Conservation (phyloP, 2,329 filamentous ascomycete genomes). For the Aspergillus ochraceoroseus region DNA sequence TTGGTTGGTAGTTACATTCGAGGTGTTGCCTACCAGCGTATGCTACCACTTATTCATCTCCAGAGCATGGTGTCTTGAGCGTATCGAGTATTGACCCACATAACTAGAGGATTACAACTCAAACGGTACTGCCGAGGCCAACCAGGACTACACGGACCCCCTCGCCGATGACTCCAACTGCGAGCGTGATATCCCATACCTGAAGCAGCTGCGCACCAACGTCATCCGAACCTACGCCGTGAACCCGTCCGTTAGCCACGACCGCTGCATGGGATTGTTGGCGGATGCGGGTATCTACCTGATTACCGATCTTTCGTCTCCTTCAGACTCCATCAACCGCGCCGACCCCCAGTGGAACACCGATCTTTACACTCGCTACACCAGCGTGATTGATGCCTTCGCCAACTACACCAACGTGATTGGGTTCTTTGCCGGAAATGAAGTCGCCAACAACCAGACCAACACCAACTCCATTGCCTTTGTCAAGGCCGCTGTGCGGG, state of each 20-base stretch:
- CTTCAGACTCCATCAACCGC: slow-evolving; percentile 77
- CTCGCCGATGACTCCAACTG: slow-evolving; percentile 67
- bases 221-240: slow-evolving; percentile 93
- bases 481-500: slow-evolving; percentile 95
- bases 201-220: slow-evolving; percentile 78
- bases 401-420: slow-evolving; percentile 82
- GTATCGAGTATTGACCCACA: too few species aligned
- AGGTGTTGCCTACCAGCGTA: slow-evolving; percentile 87
- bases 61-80: too few species aligned
- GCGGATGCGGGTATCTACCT: slow-evolving; percentile 89
- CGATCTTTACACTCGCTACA: slow-evolving; percentile 74
- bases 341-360: slow-evolving; percentile 73
- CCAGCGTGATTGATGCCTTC: slow-evolving; percentile 73
- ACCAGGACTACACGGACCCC: slow-evolving; percentile 68
- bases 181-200: slow-evolving; percentile 77
- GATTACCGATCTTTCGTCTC: slow-evolving; percentile 82
- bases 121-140: slow-evolving; percentile 35
- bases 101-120: slow-evolving; percentile 43
- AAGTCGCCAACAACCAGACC: slow-evolving; percentile 82
- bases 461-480: slow-evolving; percentile 89
- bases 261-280: slow-evolving; percentile 76
- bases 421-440: slow-evolving; percentile 98
- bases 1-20: slow-evolving; percentile 62
- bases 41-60: too few species aligned
- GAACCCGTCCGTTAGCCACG: slow-evolving; percentile 72